Evolutionary conservation across 495 filamentous ascomycete species (phyloP).

Genomic region (Penicillium coprophilum): DNA sequence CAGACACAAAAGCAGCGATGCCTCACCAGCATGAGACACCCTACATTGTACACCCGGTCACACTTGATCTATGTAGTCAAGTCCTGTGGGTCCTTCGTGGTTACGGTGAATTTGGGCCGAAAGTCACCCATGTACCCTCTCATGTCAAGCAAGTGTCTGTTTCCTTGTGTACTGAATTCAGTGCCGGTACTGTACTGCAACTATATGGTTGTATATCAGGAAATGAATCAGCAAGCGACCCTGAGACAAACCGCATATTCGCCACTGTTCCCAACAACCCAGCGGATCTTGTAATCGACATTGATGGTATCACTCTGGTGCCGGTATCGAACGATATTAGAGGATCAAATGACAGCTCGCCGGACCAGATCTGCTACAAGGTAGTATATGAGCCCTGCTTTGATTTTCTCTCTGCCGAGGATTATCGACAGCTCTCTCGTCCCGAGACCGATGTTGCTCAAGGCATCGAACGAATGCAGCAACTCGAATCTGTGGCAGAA

Average conservation of each 20-base stretch:
- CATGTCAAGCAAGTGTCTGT: conserved; percentile 24
- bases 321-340: conserved; percentile 23
- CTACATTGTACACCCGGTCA: conserved; percentile 46
- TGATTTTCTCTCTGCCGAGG: conserved; percentile 30
- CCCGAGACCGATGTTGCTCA: conserved; percentile 9
- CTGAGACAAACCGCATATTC: conserved; percentile 21
- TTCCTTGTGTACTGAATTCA: conserved; percentile 15
- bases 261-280: conserved; percentile 24
- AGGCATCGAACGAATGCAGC: conserved; percentile 28
- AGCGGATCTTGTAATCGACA: conserved; percentile 18
- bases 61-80: conserved; percentile 48
- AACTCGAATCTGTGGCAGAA: conserved; percentile 38
- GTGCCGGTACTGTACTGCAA: conserved; percentile 21
- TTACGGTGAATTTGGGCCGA: conserved; percentile 19
- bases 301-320: conserved; percentile 21
- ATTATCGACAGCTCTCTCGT: conserved; percentile 23
- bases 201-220: conserved; percentile 24
- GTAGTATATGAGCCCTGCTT: conserved; percentile 52
- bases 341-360: conserved; percentile 16
- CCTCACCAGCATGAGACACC: conserved; percentile 44
- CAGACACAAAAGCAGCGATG: conserved; percentile 50
- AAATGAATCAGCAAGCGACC: conserved; percentile 38
- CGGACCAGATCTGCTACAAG: conserved; percentile 40
- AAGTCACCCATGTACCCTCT: conserved; percentile 23
- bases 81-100: conserved; percentile 29